Evolutionary conservation across 805 yeast genomes (phyloP).

Genomic region (Yamadazyma phyllophila): DNA sequence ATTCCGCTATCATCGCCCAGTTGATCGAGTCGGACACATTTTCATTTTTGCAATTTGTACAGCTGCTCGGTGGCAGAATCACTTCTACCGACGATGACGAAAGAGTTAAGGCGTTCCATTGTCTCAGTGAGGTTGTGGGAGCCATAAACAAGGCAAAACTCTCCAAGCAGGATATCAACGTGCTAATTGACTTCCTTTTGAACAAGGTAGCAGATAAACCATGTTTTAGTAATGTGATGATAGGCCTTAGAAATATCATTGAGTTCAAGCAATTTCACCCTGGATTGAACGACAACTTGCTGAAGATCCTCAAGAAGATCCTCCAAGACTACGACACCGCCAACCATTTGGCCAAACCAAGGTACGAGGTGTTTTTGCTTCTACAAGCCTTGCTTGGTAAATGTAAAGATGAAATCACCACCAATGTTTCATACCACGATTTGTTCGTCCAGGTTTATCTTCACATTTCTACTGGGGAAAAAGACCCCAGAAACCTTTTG

Average conservation of each 20-base stretch:
- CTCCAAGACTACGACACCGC: conserved; percentile 50
- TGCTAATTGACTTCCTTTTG: conserved; percentile 54
- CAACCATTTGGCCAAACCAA: conserved; percentile 56
- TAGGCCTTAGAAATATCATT: conserved; percentile 53
- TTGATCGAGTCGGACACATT: conserved; percentile 22
- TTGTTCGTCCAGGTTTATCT: conserved; percentile 56
- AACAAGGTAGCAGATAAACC: conserved; percentile 67
- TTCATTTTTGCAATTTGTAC: conserved; percentile 52
- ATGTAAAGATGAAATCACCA: conserved; percentile 19
- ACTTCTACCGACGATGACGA: conserved; percentile 56
- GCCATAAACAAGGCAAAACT: conserved; percentile 24
- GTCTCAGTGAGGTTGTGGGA: conserved; percentile 38
- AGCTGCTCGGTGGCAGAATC: conserved; percentile 57
- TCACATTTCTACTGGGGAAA: conserved; percentile 79
- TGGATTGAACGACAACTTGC: conserved; percentile 26
- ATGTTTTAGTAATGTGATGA: conserved; percentile 50
- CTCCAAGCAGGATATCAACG: conserved; percentile 47
- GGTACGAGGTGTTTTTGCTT: conserved; percentile 58
- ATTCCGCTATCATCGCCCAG: conserved; percentile 22
- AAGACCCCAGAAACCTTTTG: conserved; percentile 87
- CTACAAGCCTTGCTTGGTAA: conserved; percentile 34
- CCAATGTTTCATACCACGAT: conserved; percentile 27
- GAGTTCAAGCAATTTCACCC: conserved; percentile 48
- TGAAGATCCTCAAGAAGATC: conserved; percentile 36
- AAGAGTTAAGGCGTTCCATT: conserved; percentile 46